Base-by-base conservation (phyloP, 2,329 filamentous ascomycete species). In the Talaromyces marneffei region DNA sequence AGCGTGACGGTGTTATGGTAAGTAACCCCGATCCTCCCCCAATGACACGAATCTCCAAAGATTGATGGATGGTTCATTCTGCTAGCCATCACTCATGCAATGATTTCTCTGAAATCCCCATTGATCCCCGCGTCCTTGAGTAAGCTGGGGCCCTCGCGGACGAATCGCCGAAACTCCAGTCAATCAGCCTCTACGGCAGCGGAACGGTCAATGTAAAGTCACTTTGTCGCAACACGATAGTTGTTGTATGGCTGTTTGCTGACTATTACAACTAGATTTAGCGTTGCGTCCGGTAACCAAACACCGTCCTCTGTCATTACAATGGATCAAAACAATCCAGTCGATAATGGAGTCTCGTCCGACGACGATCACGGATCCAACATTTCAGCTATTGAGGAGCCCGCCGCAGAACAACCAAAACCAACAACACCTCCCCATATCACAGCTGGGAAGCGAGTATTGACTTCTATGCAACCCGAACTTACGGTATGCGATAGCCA, bases 71-170 rank as follows among this genome's bases (percentile, higher is more conserved):
- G 33, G 14, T 58, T 44, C 9, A 10, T 23, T 35, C 20, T 29
- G 18, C 31, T 25, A 60, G 57, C 57, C 18, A 42, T 44, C 57
- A 40, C 48, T 27, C 44, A 57, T 64, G 66, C 66, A 61, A 70
- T 70, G 65, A 68, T 70, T 68, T 69, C 70, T 59, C 67, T 71
- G 50, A 68, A 66, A 63, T 69, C 70, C 50, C 69, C 69, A 27
- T 52, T 68, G 46, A 53, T 59, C 57, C 65, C 70, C 59, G 64
- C 68, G 29, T 64, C 70, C 27, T 53, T 62, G 25, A 63, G 55
- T 48, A 57, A 37, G 23, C 57, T 57, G 53, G 42, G 54, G 31
- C 55, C 63, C 25, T 59, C 57, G 44, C 46, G 42, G 53, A 48
- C 46, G 53, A 55, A 57, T 62, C 63, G 29, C 58, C 63, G 56